Base-by-base conservation (phyloP, 306 rosid species). In the Erythrophleum fordii region DNA sequence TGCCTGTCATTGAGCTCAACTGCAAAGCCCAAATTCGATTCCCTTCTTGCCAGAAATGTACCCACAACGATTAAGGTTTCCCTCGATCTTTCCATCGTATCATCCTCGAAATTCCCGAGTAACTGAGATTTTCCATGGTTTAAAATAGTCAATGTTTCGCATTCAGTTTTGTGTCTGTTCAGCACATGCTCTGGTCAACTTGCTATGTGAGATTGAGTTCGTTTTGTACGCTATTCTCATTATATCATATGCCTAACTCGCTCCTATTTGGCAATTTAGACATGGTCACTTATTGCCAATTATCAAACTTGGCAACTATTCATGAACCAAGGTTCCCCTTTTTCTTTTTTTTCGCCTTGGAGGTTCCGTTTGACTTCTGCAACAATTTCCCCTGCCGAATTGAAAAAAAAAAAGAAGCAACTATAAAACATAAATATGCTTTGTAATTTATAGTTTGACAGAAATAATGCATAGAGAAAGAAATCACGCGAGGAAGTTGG, bases 121-220 rank as follows among this genome's bases (percentile, higher is more conserved):
- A 17, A 26, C 81, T 62, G 10, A 49, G 39, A 74, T 77, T 84
- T 39, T 79, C 80, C 70, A 69, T 69, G 81, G 49, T 66, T 52
- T 68, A 22, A 42, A 41, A 22, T 46, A 68, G 72, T 69, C 84
- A 69, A 61, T 78, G 42, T 75, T 75, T 62, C 22, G 58, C 45
- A 74, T 78, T 78, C 75, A 58, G 77, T 81, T 58, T 77, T 70
- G 77, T 78, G 86, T 82, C 84, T 69, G 82, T 23, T 45, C 42
- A 79, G 72, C 89, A 82, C 86, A 82, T 85, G 88, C 67, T 14
- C 35, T 23, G 56, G 73, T 74, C 76, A 78, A 74, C 81, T 34
- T 52, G 71, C 62, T 58, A 22, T 70, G 53, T 73, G 20, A 72
- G 72, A 53, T 81, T 77, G 35, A 49, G 42, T 80, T 42, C 53